Conservation (phyloP, 2,329 filamentous ascomycete species). For the Sarocladium brachiariae region DNA sequence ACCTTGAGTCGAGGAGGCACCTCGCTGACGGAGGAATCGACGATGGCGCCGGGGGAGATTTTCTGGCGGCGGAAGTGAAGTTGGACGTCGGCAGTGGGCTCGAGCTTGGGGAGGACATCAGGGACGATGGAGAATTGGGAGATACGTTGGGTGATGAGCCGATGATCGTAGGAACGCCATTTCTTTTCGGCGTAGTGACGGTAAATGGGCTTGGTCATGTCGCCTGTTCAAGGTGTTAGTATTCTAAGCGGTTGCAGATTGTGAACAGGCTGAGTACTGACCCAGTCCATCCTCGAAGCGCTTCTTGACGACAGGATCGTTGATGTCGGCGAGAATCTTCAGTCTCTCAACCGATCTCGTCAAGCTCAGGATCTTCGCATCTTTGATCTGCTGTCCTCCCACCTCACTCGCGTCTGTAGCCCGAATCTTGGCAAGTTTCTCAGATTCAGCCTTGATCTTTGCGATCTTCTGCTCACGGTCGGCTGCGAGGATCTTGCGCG, state of each 20-base stretch:
- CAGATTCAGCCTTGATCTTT: conserved; percentile 60
- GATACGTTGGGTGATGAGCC: conserved; percentile 77
- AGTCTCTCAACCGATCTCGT: conserved; percentile 64
- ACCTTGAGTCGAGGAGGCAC: conserved; percentile 68
- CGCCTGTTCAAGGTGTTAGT: conserved; percentile 46
- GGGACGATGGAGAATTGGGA: conserved; percentile 81
- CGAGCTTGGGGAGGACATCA: conserved; percentile 75
- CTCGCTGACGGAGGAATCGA: conserved; percentile 69
- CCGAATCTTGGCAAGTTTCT: conserved; percentile 62
- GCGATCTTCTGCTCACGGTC: conserved; percentile 77
- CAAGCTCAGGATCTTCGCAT: conserved; percentile 63
- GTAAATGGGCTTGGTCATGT: conserved; percentile 96
- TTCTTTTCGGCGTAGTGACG: conserved; percentile 79
- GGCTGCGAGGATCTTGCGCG: conserved; percentile 69
- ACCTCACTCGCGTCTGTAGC: conserved; percentile 49
- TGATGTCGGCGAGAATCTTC: conserved; percentile 89
- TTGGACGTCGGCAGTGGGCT: conserved; percentile 72
- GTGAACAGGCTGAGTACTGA: conserved; percentile 36
- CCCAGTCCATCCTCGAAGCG: conserved; percentile 87
- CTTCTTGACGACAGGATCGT: conserved; percentile 89
- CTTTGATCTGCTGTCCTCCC: conserved; percentile 59
- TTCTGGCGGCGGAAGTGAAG: conserved; percentile 69
- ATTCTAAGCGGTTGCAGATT: conserved; percentile 13
- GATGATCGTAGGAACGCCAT: conserved; percentile 78
- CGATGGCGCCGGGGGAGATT: conserved; percentile 68